Base-by-base conservation (phyloP, 805 yeast genomes). In the Starmerella kuoi region DNA sequence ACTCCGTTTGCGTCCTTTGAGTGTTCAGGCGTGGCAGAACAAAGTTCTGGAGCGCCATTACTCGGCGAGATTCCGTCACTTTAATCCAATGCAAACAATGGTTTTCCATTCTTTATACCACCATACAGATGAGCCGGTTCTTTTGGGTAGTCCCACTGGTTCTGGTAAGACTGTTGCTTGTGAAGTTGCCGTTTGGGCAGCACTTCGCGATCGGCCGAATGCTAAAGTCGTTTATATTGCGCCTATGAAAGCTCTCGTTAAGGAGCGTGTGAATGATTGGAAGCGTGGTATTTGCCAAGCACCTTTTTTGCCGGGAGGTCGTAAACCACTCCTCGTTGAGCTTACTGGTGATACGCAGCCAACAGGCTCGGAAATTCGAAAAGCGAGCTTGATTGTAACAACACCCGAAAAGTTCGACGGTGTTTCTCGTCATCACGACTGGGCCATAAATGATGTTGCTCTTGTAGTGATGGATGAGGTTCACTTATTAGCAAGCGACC, bases 71-170 rank as follows among this genome's bases (percentile, higher is more conserved):
- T 91, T 91, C 66, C 73, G 73, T 43, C 88, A 82, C 61, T 91
- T 91, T 70, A 91, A 91, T 58, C 97, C 98, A 3, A 87, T 91
- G 95, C 98, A 91, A 62, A 88, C 97, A 0, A 88, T 88, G 97
- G 73, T 80, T 0, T 91, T 91, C 64, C 94, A 87, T 57, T 74
- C 95, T 0, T 62, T 91, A 35, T 91, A 87, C 63, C 91, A 87
- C 63, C 77, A 91, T 59, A 64, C 79, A 1, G 74, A 80, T 48
- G 71, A 79, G 1, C 82, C 81, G 58, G 87, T 80, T 0, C 82
- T 91, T 60, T 83, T 91, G 35, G 99, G 99, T 8, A 86, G 97
- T 0, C 99, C 99, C 2, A 91, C 98, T 2, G 98, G 98, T 20
- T 88, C 96, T 0, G 99, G 99, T 52, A 91, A 91, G 61, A 91